These are phyloP conservation scores for Emmonsiellopsis sp. DNA, from an alignment of 2,329 filamentous ascomycete genomes.

Conservation along the genomic window DNA sequence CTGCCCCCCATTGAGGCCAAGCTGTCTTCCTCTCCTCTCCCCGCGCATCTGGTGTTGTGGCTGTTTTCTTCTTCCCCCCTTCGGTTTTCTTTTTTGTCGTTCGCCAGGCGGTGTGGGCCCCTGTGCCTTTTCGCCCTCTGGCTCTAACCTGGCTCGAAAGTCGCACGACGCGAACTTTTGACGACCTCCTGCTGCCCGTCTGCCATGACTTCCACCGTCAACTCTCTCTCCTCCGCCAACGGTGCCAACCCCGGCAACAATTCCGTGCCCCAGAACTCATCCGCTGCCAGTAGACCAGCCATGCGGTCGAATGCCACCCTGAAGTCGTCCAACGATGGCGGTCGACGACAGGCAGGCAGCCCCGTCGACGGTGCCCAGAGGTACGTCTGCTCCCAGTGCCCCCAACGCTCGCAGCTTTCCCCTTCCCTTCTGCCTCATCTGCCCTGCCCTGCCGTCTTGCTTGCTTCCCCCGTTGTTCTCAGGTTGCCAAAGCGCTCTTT, in stretches of 20 bases:
- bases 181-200: not conserved
- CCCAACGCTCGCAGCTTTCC: not conserved
- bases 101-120: slow-evolving; percentile 28
- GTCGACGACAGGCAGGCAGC: slow-evolving; percentile 47
- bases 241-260: slow-evolving; percentile 28
- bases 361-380: slow-evolving; percentile 45
- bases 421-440: not conserved
- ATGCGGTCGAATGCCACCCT: slow-evolving; percentile 41
- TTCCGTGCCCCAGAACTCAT: slow-evolving; percentile 25
- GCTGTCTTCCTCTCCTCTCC: slow-evolving; percentile 10
- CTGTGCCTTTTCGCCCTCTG: slow-evolving; percentile 16
- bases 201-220: slow-evolving; percentile 33
- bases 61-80: slow-evolving; percentile 8
- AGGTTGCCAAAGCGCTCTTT: not conserved
- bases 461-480: slow-evolving; percentile 5
- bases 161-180: not conserved
- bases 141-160: slow-evolving; percentile 10
- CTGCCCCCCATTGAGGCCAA: slow-evolving; percentile 4
- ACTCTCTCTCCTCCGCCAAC: slow-evolving; percentile 26
- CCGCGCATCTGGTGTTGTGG: slow-evolving; percentile 8
- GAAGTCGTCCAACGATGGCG: slow-evolving; percentile 40
- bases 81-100: slow-evolving; percentile 10
- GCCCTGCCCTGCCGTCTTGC: not conserved
- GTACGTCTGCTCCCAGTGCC: slow-evolving; percentile 32
- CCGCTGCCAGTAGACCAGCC: slow-evolving; percentile 29